phyloP scores from a whole-genome alignment of 176 grass and related monocot genomes.

The Triticum aestivum region IWGSC_CS_RefSeq_v2.1 NC_057802.1:364593422-364593921 shows the following conservation, averaged over 20 bases:
- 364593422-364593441: background rate
- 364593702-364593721: background rate
- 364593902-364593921: constrained; percentile 10
- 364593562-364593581: background rate
- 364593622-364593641: too few species aligned
- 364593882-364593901: constrained; percentile 97
- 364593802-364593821: background rate
- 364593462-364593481: background rate
- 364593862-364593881: constrained; percentile 98
- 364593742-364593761: background rate
- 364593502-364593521: background rate
- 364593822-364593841: constrained; percentile 96
- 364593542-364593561: constrained; percentile 15
- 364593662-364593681: too few species aligned
- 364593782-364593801: background rate
- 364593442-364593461: background rate
- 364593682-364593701: background rate
- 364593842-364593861: constrained; percentile 96
- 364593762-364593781: constrained; percentile 15
- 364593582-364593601: background rate
- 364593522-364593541: background rate
- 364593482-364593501: background rate
- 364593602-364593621: too few species aligned
- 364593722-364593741: background rate
- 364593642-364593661: too few species aligned